These are phyloP conservation scores for Phragmites australis DNA, from an alignment of 176 grass and related monocot species.

Conservation along the genomic window DNA sequence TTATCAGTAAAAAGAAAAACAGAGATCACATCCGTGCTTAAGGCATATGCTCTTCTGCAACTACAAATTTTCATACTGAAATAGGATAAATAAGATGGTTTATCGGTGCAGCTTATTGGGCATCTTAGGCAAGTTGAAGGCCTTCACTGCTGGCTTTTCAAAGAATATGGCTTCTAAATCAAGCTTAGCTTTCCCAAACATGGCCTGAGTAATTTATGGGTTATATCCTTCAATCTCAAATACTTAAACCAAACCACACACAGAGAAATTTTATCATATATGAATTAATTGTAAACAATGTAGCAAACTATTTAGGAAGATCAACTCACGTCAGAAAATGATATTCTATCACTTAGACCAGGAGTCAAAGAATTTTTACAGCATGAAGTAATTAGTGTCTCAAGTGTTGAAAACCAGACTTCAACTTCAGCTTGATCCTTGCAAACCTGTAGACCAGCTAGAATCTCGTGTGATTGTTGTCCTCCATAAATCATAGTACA, in stretches of 20 bases:
- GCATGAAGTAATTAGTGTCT: conserved; percentile 57
- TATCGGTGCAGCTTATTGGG: neutral
- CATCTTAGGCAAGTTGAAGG: no score
- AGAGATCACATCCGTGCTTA: neutral
- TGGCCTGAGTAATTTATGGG: neutral
- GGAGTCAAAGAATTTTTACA: conserved; percentile 46
- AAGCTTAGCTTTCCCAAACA: no score
- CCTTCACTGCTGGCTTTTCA: neutral
- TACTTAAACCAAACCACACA: conserved; percentile 12
- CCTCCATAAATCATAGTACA: neutral
- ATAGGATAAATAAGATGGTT: neutral
- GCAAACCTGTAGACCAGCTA: conserved; percentile 69
- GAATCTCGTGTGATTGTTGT: conserved; percentile 15
- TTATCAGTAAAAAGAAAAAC: neutral
- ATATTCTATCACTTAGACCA: conserved; percentile 54
- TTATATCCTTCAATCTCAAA: neutral
- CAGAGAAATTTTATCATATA: neutral
- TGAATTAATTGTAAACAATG: neutral
- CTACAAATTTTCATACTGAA: neutral
- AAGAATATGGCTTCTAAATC: neutral
- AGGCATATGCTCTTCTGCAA: neutral
- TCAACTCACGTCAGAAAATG: conserved; percentile 73
- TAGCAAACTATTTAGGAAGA: conserved; percentile 25
- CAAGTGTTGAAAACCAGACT: conserved; percentile 80
- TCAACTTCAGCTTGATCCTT: conserved; percentile 92